A percentile compares a stretch with the other conserved stretches of the same genome.
These are phyloP conservation scores for Carallia brachiata DNA, from an alignment of 345 rosid genomes.

Conservation along the genomic window DNA sequence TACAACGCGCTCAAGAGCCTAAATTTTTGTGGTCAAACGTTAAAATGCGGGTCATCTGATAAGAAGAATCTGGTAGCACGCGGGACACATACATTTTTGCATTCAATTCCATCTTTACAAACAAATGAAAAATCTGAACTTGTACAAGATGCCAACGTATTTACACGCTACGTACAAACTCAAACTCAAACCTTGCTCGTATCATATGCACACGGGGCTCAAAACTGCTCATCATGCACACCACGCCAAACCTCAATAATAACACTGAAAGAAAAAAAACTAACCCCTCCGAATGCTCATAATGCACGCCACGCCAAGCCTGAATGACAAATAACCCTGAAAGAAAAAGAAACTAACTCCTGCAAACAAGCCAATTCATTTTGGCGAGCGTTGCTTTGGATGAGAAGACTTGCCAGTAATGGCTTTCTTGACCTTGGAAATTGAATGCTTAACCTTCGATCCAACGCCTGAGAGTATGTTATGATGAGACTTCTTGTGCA, in stretches of 20 bases:
- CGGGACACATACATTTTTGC: too few relatives aligned
- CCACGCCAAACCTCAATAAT: too few relatives aligned
- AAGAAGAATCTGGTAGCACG: too few relatives aligned
- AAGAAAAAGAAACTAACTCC: too few relatives aligned
- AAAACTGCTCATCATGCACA: too few relatives aligned
- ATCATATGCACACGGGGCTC: too few relatives aligned
- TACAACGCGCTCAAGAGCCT: neutral
- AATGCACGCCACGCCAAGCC: too few relatives aligned
- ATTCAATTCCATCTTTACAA: too few relatives aligned
- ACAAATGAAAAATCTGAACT: neutral
- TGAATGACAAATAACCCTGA: too few relatives aligned
- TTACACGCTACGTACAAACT: neutral
- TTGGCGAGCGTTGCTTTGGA: conserved; percentile 51
- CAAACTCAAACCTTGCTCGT: conserved; percentile 3
- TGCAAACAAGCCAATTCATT: conserved; percentile 18
- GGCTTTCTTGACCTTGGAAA: conserved; percentile 88
- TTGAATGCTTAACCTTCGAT: conserved; percentile 85
- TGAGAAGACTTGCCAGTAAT: conserved; percentile 80
- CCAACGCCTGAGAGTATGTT: conserved; percentile 76
- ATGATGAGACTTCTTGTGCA: conserved; percentile 72
- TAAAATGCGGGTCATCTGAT: too few relatives aligned
- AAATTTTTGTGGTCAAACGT: too few relatives aligned
- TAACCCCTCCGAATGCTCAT: neutral
- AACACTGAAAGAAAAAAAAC: too few relatives aligned
- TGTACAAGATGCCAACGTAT: conserved; percentile 12